Evolutionary conservation across 2,329 filamentous ascomycete species (phyloP).

Genomic region (Proliferodiscus dingleyae): DNA sequence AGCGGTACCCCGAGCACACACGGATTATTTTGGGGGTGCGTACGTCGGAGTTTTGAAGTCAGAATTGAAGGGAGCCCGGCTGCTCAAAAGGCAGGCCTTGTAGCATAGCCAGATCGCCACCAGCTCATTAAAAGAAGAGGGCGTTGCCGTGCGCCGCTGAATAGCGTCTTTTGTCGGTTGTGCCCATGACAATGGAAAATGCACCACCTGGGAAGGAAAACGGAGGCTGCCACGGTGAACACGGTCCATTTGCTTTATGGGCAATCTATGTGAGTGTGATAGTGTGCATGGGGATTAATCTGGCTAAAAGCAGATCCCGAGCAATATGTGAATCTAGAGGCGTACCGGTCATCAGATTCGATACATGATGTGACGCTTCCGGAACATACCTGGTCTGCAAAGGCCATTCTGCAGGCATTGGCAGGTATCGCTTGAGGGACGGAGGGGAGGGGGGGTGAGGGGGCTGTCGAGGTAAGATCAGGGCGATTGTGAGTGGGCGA

Average conservation of each 20-base stretch:
- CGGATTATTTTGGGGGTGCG: background rate
- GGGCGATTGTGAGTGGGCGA: too few species aligned
- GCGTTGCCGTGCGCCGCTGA: conserved; percentile 15
- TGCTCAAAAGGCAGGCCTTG: conserved; percentile 7
- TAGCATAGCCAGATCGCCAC: conserved; percentile 7
- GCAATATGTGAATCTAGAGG: conserved; percentile 16
- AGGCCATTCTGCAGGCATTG: background rate
- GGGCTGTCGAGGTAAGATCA: too few species aligned
- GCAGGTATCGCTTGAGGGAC: too few species aligned
- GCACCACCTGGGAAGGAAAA: conserved; percentile 15
- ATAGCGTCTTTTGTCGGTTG: conserved; percentile 19
- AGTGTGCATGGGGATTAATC: conserved; percentile 25
- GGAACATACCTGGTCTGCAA: conserved; percentile 10
- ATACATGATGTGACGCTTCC: conserved; percentile 21
- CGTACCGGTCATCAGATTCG: conserved; percentile 18
- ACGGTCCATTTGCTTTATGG: conserved; percentile 12
- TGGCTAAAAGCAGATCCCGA: conserved; percentile 24
- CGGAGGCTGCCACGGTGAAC: conserved; percentile 8
- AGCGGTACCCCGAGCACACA: conserved; percentile 4
- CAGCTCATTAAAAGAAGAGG: conserved; percentile 7
- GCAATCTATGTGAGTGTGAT: conserved; percentile 19
- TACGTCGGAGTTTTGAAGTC: background rate
- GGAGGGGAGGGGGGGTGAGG: too few species aligned
- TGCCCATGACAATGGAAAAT: conserved; percentile 22
- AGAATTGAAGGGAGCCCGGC: conserved; percentile 5